Evolutionary conservation across 129 eudicot genomes (phyloP).

Genomic region (Saposhnikovia divaricata): DNA sequence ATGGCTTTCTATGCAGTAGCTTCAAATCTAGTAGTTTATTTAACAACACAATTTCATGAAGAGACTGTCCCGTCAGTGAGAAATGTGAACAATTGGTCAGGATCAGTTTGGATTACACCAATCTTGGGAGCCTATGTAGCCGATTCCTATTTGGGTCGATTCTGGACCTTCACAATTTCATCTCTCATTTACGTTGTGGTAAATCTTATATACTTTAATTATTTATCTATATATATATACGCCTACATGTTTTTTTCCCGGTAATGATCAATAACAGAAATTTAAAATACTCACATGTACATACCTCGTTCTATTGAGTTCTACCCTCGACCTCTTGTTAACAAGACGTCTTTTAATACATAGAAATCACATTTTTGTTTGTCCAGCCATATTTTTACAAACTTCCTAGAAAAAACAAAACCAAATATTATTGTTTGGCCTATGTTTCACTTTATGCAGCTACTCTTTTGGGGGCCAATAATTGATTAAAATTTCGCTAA

Average conservation of each 20-base stretch:
- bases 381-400: neutral
- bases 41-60: slow-evolving; percentile 84
- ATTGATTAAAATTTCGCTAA: neutral
- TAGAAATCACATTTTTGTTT: neutral
- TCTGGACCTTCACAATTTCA: slow-evolving; percentile 85
- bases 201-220: slow-evolving; percentile 1
- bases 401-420: neutral
- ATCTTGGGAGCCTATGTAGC: slow-evolving; percentile 83
- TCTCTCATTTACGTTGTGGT: slow-evolving; percentile 80
- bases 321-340: neutral
- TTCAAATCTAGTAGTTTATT: slow-evolving; percentile 83
- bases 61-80: slow-evolving; percentile 87
- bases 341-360: neutral
- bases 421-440: neutral
- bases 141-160: slow-evolving; percentile 88
- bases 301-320: neutral
- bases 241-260: neutral
- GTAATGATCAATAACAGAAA: neutral
- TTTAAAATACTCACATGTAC: neutral
- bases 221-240: neutral
- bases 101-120: slow-evolving; percentile 91
- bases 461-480: neutral
- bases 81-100: slow-evolving; percentile 89
- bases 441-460: neutral
- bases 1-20: slow-evolving; percentile 98